These are phyloP conservation scores for Collybia nuda DNA, from an alignment of 768 basidiomycete species.

Conservation along the genomic window DNA sequence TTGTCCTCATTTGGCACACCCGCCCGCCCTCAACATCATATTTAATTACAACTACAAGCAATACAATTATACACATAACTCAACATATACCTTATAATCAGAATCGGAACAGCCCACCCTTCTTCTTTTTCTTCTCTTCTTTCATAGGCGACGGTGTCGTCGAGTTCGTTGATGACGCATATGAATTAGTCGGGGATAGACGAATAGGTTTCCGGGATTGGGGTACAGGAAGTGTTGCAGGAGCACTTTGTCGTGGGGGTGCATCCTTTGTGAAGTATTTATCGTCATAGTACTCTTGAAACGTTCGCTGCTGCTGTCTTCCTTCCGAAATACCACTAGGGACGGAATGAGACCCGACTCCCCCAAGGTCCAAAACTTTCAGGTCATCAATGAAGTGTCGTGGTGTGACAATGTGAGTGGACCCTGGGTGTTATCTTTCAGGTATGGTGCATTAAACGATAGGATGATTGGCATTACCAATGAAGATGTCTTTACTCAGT, in stretches of 20 bases:
- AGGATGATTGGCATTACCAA: slow-evolving; percentile 58
- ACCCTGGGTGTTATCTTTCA: slow-evolving; percentile 50
- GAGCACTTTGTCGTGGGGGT: slow-evolving; percentile 46
- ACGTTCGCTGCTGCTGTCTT: slow-evolving; percentile 44
- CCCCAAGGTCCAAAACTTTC: slow-evolving; percentile 83
- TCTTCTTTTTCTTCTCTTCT: slow-evolving; percentile 77
- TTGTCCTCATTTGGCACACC: too few species aligned
- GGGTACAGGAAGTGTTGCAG: slow-evolving; percentile 32
- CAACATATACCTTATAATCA: slow-evolving; percentile 22
- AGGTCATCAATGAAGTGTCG: slow-evolving; percentile 84
- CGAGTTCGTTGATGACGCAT: slow-evolving; percentile 41
- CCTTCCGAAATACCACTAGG: slow-evolving; percentile 68
- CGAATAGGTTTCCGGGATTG: slow-evolving; percentile 36
- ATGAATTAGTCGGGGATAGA: slow-evolving; percentile 56
- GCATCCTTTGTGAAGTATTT: slow-evolving; percentile 71
- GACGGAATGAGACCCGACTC: slow-evolving; percentile 71
- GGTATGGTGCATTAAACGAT: not conserved
- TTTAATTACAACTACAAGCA: slow-evolving; percentile 7
- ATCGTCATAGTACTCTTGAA: slow-evolving; percentile 80
- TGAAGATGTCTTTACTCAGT: slow-evolving; percentile 85
- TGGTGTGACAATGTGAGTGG: slow-evolving; percentile 85
- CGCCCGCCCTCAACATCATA: not conserved
- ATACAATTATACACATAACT: slow-evolving; percentile 5
- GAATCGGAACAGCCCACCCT: slow-evolving; percentile 65
- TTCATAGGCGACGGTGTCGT: slow-evolving; percentile 36